Percentiles rank a stretch among this genome's conserved stretches.
Conservation (phyloP, 257 asterid species). For the Rauvolfia tetraphylla region DNA sequence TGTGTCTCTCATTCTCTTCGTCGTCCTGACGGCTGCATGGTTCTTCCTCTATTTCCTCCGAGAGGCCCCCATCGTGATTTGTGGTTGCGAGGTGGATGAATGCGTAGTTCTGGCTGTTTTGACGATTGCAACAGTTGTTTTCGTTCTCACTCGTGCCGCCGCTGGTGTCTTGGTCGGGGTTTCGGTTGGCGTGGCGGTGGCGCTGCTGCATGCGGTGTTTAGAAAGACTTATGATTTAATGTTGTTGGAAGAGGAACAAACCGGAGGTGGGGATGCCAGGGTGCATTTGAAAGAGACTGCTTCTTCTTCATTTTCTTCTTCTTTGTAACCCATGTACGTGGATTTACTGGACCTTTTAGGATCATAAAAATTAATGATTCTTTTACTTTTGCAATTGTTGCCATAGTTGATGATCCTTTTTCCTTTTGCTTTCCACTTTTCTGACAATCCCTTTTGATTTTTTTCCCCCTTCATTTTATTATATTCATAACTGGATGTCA, state of each 20-base stretch:
- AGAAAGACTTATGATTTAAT: constrained; percentile 31
- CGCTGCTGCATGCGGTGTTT: constrained; percentile 30
- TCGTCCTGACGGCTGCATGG: constrained; percentile 27
- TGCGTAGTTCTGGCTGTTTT: constrained; percentile 27
- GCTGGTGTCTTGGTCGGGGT: constrained; percentile 25
- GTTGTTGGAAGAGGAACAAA: constrained; percentile 11
- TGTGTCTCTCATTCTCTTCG: constrained; percentile 33
- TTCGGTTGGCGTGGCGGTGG: constrained; percentile 18
- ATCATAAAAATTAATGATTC: not conserved
- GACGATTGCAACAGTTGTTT: constrained; percentile 29
- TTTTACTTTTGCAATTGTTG: too few species aligned
- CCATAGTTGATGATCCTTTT: not conserved
- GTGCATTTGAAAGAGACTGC: constrained; percentile 28
- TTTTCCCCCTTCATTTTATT: too few species aligned
- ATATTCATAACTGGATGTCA: too few species aligned
- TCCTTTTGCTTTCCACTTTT: not conserved
- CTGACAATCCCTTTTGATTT: too few species aligned
- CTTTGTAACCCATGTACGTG: not conserved
- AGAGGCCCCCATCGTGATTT: constrained; percentile 24
- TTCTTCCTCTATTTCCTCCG: constrained; percentile 41
- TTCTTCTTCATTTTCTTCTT: constrained; percentile 27
- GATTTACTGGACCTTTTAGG: not conserved
- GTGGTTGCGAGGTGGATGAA: constrained; percentile 33
- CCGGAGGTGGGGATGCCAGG: constrained; percentile 6
- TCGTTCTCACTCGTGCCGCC: constrained; percentile 26